Evolutionary conservation across 306 rosid genomes (phyloP), one percentile per base, ranked within the genome.

Genomic region (Rubus idaeus): DNA sequence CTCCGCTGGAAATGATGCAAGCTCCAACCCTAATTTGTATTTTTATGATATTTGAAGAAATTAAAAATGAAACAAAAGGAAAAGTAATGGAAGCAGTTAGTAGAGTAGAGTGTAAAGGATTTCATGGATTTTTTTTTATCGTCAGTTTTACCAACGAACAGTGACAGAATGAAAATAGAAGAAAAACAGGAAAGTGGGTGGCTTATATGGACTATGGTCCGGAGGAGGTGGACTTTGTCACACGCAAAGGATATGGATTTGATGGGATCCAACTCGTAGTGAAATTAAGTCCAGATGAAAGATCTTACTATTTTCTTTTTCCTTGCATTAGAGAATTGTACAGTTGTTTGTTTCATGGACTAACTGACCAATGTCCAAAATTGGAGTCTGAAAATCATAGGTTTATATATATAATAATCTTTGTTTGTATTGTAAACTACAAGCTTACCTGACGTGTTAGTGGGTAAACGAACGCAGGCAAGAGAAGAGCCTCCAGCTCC

Each of bases 1-100:
- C 70, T 96, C 99, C 0, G 97, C 75, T 60, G 99, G 99, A 57
- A 92, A 92, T 55, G 83, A 87, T 39, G 91, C 86, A 77, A 96
- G 82, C 69, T 96, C 98, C 87, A 96, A 91, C 98, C 99, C 99
- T 95, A 95, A 81, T 74, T 35, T 16, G 1, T 75, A 2, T 39
- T 12, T 49, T 64, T 52, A 17, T 44, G 3, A 47, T 45, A 26
- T 35, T 35, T 5, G 16, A 58, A n/a, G 5, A 20, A 12, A 46
- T 17, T n/a, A 52, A 44, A 6, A 26, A 11, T 30, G 2, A 55
- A 46, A 17, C 60, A 61, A 7, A 60, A 73, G 23, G 45, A 20
- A 13, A 12, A 45, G 77, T 21, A 23, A 73, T 20, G 30, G 70
- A 13, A 39, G 70, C 47, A 64, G 16, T 10, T 0, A 67, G 39